Base-by-base conservation (phyloP, 768 basidiomycete genomes). In the Tricholoma terreum region DNA sequence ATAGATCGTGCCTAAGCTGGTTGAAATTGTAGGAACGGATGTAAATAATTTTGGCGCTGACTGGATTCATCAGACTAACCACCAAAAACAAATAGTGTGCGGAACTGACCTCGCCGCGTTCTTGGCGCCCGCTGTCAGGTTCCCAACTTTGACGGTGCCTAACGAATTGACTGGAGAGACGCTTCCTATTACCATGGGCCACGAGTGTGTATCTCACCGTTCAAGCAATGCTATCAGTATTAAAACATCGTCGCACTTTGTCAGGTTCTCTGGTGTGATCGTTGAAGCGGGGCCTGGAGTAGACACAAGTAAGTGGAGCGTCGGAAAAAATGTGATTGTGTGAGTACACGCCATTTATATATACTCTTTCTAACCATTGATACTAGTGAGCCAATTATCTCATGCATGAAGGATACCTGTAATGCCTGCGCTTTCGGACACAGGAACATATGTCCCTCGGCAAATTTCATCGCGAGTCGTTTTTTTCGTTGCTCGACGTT, bases 71-170 rank as follows among this genome's bases (percentile, higher is more conserved):
- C 12, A 21, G 42, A 43, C 12, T 27, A 24, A 46, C 22, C 5
- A 24, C 12, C 9, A 15, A 22, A 38, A 22, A 24, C 42, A 38
- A 2, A 24, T 51, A 69, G 76, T 79, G 56, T 80, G 77, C 50
- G 77, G 78, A 10, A 74, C 72, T 38, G 79, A 81, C 61, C 63
- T 81, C 12, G 76, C 79, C 56, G 74, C 76, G 14, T 78, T 73
- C 56, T 62, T 71, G 14, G 62, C 61, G 1, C 54, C 56, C n/a
- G 55, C 68, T 34, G 55, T 68, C 40, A 63, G 61, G 49, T 67
- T 67, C 45, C 68, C 75, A 15, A 72, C 72, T 10, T 40, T 54
- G 9, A 70, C 70, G 2, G 59, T 64, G 19, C 69, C 77, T 6
- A 70, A 78, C 61, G 61, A 63, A 6, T 53, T 75, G 10, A 75